Percentiles rank a stretch among this genome's conserved stretches.
Conservation (phyloP, 1,139 yeast species). For the Saccharomycopsis crataegensis region DNA sequence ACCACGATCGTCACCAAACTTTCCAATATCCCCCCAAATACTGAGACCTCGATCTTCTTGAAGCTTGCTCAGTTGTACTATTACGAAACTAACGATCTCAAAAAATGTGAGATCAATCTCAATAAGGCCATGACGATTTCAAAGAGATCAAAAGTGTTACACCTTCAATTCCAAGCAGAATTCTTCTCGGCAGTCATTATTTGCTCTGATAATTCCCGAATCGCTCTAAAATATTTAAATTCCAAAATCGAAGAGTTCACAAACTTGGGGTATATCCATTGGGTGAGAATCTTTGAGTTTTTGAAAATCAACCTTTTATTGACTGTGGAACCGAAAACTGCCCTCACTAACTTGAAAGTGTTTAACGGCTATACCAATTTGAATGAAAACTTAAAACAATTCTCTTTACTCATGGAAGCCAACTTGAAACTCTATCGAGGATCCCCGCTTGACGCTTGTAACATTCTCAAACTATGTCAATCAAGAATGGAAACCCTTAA, state of each 20-base stretch:
- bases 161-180: constrained; percentile 17
- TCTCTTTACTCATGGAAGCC: constrained; percentile 3
- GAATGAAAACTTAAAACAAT: neutral
- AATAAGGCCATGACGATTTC: constrained; percentile 16
- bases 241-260: constrained; percentile 13
- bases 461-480: neutral
- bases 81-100: constrained; percentile 11
- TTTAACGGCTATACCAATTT: neutral
- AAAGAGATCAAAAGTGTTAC: constrained; percentile 4
- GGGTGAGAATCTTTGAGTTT: constrained; percentile 16
- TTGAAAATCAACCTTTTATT: constrained; percentile 5
- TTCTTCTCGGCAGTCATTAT: constrained; percentile 11
- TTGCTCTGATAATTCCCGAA: constrained; percentile 5
- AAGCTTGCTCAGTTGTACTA: constrained; percentile 15
- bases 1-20: constrained; percentile 8
- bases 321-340: constrained; percentile 4
- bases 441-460: neutral
- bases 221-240: constrained; percentile 15
- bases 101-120: constrained; percentile 7
- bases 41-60: constrained; percentile 9
- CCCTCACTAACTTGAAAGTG: neutral
- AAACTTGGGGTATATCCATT: constrained; percentile 8
- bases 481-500: neutral
- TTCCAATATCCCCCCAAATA: constrained; percentile 9
- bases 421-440: constrained; percentile 6